These are phyloP conservation scores for Phytophthora ramorum DNA, from an alignment of 352 stramenopile species.

Conservation along the genomic window DNA sequence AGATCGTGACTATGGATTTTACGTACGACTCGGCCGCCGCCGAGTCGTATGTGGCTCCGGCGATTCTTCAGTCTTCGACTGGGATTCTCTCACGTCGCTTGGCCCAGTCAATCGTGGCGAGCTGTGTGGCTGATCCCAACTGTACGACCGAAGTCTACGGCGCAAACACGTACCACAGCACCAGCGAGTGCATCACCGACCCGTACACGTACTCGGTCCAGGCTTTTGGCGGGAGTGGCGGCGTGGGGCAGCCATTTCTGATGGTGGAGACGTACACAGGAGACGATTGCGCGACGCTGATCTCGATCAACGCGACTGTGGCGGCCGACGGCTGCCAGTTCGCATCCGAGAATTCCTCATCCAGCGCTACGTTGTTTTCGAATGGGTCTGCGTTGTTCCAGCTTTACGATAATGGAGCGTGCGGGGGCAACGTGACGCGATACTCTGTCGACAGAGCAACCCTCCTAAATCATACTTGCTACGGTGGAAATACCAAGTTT, in stretches of 20 bases:
- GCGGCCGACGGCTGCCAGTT: slow-evolving; percentile 18
- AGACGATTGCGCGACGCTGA: slow-evolving; percentile 8
- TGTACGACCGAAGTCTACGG: slow-evolving; percentile 13
- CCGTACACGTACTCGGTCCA: slow-evolving; percentile 15
- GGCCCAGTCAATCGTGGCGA: slow-evolving; percentile 1
- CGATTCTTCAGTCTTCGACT: slow-evolving; percentile 5
- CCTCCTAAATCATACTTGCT: slow-evolving; percentile 13
- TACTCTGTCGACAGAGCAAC: slow-evolving; percentile 13
- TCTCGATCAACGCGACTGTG: slow-evolving; percentile 13
- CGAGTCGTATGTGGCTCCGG: slow-evolving; percentile 1
- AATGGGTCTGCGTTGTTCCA: slow-evolving; percentile 15
- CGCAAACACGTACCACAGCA: slow-evolving; percentile 17
- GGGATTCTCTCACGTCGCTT: slow-evolving; percentile 11
- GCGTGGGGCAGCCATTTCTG: slow-evolving; percentile 13
- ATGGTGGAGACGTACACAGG: slow-evolving; percentile 22
- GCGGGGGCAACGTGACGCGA: slow-evolving; percentile 8
- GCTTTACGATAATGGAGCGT: slow-evolving; percentile 14
- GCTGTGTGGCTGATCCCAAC: slow-evolving; percentile 4
- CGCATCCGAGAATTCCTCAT: slow-evolving; percentile 11
- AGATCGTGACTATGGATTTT: slow-evolving; percentile 20
- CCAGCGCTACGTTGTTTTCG: slow-evolving; percentile 14
- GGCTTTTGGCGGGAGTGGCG: slow-evolving; percentile 8
- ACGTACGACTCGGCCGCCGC: slow-evolving; percentile 14
- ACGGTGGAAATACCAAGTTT: slow-evolving; percentile 10
- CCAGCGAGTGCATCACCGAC: slow-evolving; percentile 15